Evolutionary conservation across 108 stramenopile genomes (phyloP).

Genomic region (Asterionellopsis glacialis): DNA sequence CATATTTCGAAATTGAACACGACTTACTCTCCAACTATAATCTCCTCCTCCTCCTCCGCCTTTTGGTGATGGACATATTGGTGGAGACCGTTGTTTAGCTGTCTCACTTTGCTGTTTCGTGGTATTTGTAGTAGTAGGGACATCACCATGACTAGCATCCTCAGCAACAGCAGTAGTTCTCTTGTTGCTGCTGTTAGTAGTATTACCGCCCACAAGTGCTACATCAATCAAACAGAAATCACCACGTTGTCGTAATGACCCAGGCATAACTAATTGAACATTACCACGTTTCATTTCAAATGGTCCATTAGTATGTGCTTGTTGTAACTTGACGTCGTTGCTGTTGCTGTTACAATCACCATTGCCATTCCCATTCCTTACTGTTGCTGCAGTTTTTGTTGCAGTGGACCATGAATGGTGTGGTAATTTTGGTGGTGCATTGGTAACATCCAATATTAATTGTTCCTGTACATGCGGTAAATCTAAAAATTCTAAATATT

Average conservation of each 20-base stretch:
- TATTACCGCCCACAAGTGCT: slow-evolving; percentile 6
- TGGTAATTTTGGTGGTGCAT: slow-evolving; percentile 2
- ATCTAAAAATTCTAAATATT: neutral
- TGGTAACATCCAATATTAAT: slow-evolving; percentile 35
- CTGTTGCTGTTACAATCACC: neutral
- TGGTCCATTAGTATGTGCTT: neutral
- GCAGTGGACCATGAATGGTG: too few species aligned
- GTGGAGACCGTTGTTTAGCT: neutral
- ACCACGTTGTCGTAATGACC: slow-evolving; percentile 42
- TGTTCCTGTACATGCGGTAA: slow-evolving; percentile 22
- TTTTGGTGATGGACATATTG: neutral
- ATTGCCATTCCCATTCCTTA: slow-evolving; percentile 1
- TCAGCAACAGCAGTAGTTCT: too few species aligned
- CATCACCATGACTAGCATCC: too few species aligned
- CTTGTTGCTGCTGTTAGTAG: too few species aligned
- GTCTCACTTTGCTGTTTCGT: neutral
- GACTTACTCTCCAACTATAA: slow-evolving; percentile 2
- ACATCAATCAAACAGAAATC: slow-evolving; percentile 47
- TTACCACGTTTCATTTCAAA: slow-evolving; percentile 12
- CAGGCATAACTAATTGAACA: slow-evolving; percentile 34
- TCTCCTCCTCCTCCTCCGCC: neutral
- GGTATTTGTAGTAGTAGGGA: neutral
- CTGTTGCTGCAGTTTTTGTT: neutral
- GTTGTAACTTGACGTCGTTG: neutral
- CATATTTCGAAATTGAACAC: slow-evolving; percentile 2